A percentile compares a stretch with the other conserved stretches of the same genome.
Evolutionary conservation across 208 protist genomes (phyloP).

Genomic region (Naegleria fowleri): DNA sequence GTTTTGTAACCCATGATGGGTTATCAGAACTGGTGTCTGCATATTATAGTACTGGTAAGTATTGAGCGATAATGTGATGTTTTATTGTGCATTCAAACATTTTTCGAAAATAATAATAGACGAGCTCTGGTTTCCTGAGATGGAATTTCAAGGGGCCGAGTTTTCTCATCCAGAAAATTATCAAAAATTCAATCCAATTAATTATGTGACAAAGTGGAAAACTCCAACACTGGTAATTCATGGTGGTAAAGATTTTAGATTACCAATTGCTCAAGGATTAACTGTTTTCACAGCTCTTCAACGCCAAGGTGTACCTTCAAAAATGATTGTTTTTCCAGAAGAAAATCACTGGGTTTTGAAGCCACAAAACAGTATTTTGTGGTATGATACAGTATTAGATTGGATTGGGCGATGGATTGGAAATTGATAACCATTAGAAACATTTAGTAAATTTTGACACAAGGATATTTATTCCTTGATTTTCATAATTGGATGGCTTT

Average conservation of each 20-base stretch:
- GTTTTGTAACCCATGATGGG: conserved; percentile 40
- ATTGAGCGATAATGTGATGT: too few species aligned
- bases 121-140: not conserved
- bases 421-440: not conserved
- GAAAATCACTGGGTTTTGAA: conserved; percentile 48
- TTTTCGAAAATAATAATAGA: too few species aligned
- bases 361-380: conserved; percentile 38
- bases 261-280: conserved; percentile 38
- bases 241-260: conserved; percentile 35
- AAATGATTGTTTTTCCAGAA: conserved; percentile 39
- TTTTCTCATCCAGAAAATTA: conserved; percentile 19
- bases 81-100: too few species aligned
- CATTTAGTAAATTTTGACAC: too few species aligned
- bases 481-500: conserved; percentile 30
- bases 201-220: conserved; percentile 30
- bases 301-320: conserved; percentile 34
- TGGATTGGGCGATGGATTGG: conserved; percentile 33
- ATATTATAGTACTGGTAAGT: conserved; percentile 41
- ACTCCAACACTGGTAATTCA: conserved; percentile 42
- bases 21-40: conserved; percentile 22
- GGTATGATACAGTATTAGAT: conserved; percentile 40
- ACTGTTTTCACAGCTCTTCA: conserved; percentile 39
- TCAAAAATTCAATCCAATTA: conserved; percentile 33
- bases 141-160: not conserved
- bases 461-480: conserved; percentile 4